A percentile compares a stretch with the other conserved stretches of the same genome.
Conservation (phyloP, 441 rosid species). For the Eugenia klotzschiana region DNA sequence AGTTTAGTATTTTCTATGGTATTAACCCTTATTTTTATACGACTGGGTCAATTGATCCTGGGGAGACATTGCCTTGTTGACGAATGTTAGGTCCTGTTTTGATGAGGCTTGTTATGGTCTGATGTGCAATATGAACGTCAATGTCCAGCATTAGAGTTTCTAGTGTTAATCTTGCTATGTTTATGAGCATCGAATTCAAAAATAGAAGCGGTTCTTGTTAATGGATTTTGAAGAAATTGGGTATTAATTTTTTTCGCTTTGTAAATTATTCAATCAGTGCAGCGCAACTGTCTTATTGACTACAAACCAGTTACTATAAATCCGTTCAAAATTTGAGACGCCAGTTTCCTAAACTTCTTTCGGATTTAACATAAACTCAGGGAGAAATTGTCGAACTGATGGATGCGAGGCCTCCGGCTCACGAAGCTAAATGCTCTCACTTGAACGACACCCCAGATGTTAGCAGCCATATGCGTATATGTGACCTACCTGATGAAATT, state of each 20-base stretch:
- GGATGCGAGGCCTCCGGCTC: not conserved
- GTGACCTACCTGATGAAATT: not conserved
- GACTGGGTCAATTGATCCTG: not conserved
- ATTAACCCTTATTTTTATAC: too few relatives aligned
- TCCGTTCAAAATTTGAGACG: not conserved
- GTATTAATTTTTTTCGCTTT: not conserved
- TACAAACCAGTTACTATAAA: not conserved
- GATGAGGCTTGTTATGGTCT: not conserved
- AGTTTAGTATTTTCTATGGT: too few relatives aligned
- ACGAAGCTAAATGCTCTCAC: not conserved
- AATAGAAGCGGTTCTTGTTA: not conserved
- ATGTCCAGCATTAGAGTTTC: not conserved
- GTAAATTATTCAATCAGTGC: not conserved
- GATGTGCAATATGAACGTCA: not conserved
- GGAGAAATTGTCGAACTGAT: not conserved
- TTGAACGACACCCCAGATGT: not conserved
- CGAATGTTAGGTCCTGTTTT: not conserved
- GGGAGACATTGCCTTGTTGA: not conserved
- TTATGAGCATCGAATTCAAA: not conserved
- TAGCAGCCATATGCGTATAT: not conserved
- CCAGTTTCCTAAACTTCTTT: not conserved
- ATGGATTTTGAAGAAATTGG: not conserved
- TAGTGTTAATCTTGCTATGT: not conserved
- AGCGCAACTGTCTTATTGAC: not conserved
- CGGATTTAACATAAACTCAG: not conserved